Conservation (phyloP, 768 basidiomycete species). For the Pilatotrama ljubarskyi region DNA sequence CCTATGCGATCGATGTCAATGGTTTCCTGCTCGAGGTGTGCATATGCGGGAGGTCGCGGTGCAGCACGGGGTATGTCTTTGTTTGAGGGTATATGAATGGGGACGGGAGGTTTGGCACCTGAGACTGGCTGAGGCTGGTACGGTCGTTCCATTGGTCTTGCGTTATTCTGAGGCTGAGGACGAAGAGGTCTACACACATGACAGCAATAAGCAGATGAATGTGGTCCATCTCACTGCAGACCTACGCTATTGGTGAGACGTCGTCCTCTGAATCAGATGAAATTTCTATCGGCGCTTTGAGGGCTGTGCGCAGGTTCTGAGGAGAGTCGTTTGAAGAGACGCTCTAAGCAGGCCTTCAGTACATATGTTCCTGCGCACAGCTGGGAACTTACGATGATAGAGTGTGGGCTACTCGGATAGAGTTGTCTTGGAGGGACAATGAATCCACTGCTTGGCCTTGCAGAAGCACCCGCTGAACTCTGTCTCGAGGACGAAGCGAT, state of each 20-base stretch:
- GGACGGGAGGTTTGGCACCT: constrained; percentile 22
- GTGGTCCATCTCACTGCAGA: neutral
- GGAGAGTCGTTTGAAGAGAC: constrained; percentile 11
- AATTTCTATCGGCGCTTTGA: constrained; percentile 16
- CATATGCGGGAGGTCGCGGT: neutral
- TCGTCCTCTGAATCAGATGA: constrained; percentile 31
- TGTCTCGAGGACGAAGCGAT: neutral
- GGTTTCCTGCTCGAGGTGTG: constrained; percentile 32
- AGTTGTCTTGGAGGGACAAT: neutral
- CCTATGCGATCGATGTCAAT: constrained; percentile 33
- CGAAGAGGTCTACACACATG: constrained; percentile 11
- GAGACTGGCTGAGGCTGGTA: neutral
- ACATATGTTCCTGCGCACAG: neutral
- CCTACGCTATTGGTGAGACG: neutral
- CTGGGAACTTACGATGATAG: constrained; percentile 12
- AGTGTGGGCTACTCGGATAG: neutral
- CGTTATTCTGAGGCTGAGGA: constrained; percentile 12
- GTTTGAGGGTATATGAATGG: constrained; percentile 41
- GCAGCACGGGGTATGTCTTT: constrained; percentile 20
- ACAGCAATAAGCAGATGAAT: neutral
- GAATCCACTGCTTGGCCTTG: neutral
- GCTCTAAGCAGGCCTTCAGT: neutral
- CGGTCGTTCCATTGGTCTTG: neutral
- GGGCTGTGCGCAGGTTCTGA: neutral
- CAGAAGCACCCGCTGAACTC: neutral